phyloP scores from a whole-genome alignment of 2,329 filamentous ascomycete genomes.

The Trichophyton schoenleinii region DNA sequence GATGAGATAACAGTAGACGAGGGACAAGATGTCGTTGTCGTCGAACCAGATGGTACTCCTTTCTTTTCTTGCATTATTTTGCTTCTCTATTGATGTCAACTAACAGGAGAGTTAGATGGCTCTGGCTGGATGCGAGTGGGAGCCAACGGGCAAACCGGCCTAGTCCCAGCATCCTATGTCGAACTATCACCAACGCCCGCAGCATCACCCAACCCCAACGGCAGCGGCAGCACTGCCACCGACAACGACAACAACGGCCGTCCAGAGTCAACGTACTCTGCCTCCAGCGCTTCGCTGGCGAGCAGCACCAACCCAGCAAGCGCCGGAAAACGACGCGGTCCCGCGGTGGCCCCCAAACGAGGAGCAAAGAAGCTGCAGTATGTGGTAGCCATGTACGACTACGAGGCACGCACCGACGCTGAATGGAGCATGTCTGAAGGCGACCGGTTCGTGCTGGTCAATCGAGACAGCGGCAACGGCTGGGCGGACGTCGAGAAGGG shows the following conservation, averaged over 20 bases:
- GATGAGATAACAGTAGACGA: constrained; percentile 74
- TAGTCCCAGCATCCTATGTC: constrained; percentile 78
- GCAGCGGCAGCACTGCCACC: too few relatives aligned
- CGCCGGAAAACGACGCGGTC: constrained; percentile 67
- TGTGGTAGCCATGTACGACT: constrained; percentile 86
- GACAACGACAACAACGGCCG: constrained; percentile 32
- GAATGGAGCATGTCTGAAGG: constrained; percentile 88
- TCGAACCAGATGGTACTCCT: constrained; percentile 70
- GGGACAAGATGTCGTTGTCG: constrained; percentile 60
- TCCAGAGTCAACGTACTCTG: constrained; percentile 65
- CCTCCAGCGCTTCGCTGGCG: constrained; percentile 56
- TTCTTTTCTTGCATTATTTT: constrained; percentile 20
- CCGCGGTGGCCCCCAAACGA: constrained; percentile 76
- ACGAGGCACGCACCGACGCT: constrained; percentile 68
- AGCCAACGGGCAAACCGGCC: constrained; percentile 57
- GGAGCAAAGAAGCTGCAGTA: constrained; percentile 91
- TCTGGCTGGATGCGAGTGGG: constrained; percentile 84
- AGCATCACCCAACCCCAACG: constrained; percentile 6
- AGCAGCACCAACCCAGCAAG: constrained; percentile 29
- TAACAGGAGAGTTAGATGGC: constrained; percentile 49
- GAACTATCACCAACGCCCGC: constrained; percentile 39
- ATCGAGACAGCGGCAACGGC: constrained; percentile 78
- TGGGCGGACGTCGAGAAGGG: constrained; percentile 96
- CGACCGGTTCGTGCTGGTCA: constrained; percentile 81
- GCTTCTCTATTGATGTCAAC: background rate